Evolutionary conservation across 306 rosid genomes (phyloP).

Genomic region (Fagus sylvatica): DNA sequence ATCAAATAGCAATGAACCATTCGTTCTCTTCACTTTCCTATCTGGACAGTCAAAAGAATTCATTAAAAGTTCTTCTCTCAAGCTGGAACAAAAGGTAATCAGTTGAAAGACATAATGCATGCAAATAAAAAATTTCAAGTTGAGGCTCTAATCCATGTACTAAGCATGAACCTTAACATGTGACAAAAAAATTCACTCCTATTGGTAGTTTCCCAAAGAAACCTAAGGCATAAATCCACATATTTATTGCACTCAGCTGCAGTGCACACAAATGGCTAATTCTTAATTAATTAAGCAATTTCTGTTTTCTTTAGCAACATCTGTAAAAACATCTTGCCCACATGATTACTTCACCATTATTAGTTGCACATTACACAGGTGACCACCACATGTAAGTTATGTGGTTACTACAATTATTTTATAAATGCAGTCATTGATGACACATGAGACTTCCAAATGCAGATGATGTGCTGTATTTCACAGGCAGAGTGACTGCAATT

Average conservation of each 20-base stretch:
- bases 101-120: not conserved
- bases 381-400: not conserved
- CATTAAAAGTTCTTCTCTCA: slow-evolving; percentile 20
- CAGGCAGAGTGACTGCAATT: not conserved
- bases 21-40: slow-evolving; percentile 34
- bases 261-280: not conserved
- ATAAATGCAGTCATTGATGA: not conserved
- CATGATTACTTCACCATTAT: not conserved
- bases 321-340: not conserved
- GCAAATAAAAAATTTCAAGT: slow-evolving; percentile 1
- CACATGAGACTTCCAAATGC: not conserved
- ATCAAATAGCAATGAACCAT: slow-evolving; percentile 69
- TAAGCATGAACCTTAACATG: slow-evolving; percentile 14
- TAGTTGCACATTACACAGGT: not conserved
- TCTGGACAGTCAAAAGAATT: slow-evolving; percentile 46
- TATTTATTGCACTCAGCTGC: not conserved
- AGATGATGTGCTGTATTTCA: not conserved
- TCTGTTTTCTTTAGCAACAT: not conserved
- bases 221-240: not conserved
- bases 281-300: not conserved
- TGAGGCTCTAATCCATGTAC: not conserved
- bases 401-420: not conserved
- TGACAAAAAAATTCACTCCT: not conserved
- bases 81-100: slow-evolving; percentile 13
- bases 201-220: slow-evolving; percentile 1